Evolutionary conservation across 495 filamentous ascomycete species (phyloP).

Genomic region (Aspergillus steynii): DNA sequence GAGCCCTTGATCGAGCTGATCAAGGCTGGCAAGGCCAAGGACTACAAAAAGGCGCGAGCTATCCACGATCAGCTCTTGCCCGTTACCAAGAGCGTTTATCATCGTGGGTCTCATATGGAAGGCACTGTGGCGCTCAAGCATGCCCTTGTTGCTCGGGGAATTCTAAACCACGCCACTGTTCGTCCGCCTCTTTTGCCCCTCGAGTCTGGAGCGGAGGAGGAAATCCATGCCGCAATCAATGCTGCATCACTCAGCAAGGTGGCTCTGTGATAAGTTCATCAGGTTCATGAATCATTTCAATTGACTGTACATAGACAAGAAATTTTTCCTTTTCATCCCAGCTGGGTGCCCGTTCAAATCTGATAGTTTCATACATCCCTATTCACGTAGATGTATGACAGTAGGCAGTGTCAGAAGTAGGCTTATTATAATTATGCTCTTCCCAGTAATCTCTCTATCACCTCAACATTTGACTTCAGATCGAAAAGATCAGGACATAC

Average conservation of each 20-base stretch:
- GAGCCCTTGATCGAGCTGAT: constrained; percentile 36
- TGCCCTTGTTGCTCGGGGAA: constrained; percentile 34
- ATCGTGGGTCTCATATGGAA: constrained; percentile 38
- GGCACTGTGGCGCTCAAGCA: constrained; percentile 36
- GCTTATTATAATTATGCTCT: no score
- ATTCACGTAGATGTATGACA: no score
- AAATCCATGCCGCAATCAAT: constrained; percentile 31
- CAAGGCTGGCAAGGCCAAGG: constrained; percentile 34
- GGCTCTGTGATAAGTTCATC: background rate
- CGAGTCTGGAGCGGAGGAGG: constrained; percentile 27
- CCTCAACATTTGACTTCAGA: no score
- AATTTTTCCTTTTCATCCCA: no score
- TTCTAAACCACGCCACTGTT: constrained; percentile 33
- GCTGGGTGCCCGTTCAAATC: no score
- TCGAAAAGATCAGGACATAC: no score
- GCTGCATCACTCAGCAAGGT: constrained; percentile 22
- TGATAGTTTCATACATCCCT: no score
- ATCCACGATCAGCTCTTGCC: constrained; percentile 34
- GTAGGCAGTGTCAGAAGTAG: no score
- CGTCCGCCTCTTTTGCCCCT: constrained; percentile 30
- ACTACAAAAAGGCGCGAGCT: constrained; percentile 31
- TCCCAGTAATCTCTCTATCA: no score
- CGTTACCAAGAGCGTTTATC: constrained; percentile 33
- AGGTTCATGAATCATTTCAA: no score
- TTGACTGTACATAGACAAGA: no score